Evolutionary conservation across 2,329 filamentous ascomycete genomes (phyloP), one percentile per base, ranked within the genome.

Genomic region (Aspergillus japonicus): DNA sequence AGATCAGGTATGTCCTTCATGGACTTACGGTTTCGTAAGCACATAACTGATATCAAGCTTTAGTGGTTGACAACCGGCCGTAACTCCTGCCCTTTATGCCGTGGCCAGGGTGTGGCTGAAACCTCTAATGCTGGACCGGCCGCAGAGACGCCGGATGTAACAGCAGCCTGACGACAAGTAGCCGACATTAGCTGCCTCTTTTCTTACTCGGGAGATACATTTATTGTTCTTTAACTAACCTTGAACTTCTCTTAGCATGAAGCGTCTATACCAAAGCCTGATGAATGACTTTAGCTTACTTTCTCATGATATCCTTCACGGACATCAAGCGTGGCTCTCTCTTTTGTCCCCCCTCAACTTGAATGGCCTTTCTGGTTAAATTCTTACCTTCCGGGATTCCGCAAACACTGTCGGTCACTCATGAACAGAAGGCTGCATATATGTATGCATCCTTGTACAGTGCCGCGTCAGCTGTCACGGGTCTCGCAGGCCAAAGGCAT

Each of bases 21-120:
- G 26, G 10, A 44, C 12, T 10, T n/a, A 16, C 56, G 54, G 19
- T 54, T 10, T 56, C 57, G 11, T 42, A 8, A 33, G 57, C 10
- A 19, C 59, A 63, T 50, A 56, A 57, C 73, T 81, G 63, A 81
- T 64, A 50, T 49, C 6, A 21, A 11, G 50, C 35, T 50, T 42
- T 51, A 89, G 85, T 89, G 87, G 87, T 77, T 89, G 50, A 89
- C 86, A 19, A 89, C 86, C 6, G 74, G 74, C 49, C 73, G 74
- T 54, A 76, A 76, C 57, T 76, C 74, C 23, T 76, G 74, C 47
- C 74, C 74, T 57, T 65, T 76, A 6, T 76, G 74, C 57, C 67
- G 74, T 59, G 72, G 74, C 19, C 74, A 79, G 57, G 77, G 77
- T 42, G 77, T 80, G n/a, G 67, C 71, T 49, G 77, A 79, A 63